These are phyloP conservation scores for Colletotrichum orchidophilum DNA, from an alignment of 2,329 filamentous ascomycete genomes.

Conservation along the genomic window DNA sequence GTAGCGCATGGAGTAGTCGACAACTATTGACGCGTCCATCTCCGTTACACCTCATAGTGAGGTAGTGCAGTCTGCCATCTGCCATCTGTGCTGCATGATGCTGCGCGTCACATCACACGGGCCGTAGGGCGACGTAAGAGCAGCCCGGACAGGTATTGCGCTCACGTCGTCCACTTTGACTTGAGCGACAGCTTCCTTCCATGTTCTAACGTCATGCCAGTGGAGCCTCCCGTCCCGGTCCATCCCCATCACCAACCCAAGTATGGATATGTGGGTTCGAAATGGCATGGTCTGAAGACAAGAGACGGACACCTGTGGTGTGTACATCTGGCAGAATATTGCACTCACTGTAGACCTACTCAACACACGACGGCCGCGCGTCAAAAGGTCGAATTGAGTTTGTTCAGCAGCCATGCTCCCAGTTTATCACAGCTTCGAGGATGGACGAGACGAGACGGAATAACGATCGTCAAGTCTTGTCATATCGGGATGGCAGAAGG, in stretches of 20 bases:
- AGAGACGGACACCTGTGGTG: not conserved
- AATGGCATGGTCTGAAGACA: slow-evolving; percentile 3
- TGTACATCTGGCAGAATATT: not conserved
- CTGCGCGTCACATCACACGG: not conserved
- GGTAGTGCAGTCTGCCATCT: not conserved
- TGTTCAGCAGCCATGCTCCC: slow-evolving; percentile 21
- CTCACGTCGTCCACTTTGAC: not conserved
- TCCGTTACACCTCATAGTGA: not conserved
- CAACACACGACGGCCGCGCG: slow-evolving; percentile 10
- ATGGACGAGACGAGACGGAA: not conserved
- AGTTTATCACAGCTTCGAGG: not conserved
- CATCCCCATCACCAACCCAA: not conserved
- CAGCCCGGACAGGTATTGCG: not conserved
- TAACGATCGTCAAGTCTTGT: not conserved
- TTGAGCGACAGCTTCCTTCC: not conserved
- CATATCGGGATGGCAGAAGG: slow-evolving; percentile 26
- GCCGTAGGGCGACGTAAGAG: not conserved
- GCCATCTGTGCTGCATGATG: not conserved
- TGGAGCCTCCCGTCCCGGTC: not conserved
- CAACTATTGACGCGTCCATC: not conserved
- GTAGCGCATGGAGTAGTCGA: slow-evolving; percentile 5
- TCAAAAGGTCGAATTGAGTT: slow-evolving; percentile 26
- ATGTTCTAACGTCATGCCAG: not conserved
- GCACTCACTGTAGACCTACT: not conserved
- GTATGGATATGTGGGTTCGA: slow-evolving; percentile 3